A percentile compares a stretch with the other conserved stretches of the same genome.
Conservation (phyloP, 441 rosid species). For the Syzygium malaccense region DNA sequence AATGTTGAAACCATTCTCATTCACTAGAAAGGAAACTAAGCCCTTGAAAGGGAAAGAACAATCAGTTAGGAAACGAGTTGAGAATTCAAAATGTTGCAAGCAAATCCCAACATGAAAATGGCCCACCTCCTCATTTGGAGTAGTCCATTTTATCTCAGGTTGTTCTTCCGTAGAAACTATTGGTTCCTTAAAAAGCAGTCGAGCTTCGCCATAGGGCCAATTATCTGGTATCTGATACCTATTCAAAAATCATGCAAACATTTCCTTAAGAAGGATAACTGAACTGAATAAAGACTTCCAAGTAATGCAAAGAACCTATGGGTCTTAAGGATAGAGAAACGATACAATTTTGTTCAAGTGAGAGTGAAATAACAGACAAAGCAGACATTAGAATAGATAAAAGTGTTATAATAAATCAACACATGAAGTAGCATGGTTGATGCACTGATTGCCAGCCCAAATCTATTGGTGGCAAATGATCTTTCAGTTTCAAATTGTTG, state of each 20-base stretch:
- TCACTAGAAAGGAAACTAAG: conserved; percentile 59
- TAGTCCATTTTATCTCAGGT: conserved; percentile 72
- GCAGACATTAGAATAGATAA: not conserved
- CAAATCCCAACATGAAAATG: not conserved
- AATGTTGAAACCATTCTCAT: conserved; percentile 64
- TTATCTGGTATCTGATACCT: conserved; percentile 82
- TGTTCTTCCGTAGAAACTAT: conserved; percentile 45
- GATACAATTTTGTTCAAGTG: not conserved
- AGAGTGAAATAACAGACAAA: not conserved
- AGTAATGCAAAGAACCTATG: not conserved
- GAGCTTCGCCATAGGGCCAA: conserved; percentile 91
- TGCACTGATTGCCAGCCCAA: not conserved
- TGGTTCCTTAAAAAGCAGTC: conserved; percentile 75
- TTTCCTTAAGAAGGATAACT: not conserved
- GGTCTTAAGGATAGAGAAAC: not conserved
- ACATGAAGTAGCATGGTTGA: not conserved
- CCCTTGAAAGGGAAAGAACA: conserved; percentile 33
- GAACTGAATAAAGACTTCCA: not conserved
- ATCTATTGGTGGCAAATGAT: not conserved
- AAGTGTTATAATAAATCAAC: not conserved
- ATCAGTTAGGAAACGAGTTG: not conserved
- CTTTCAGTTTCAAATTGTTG: not conserved
- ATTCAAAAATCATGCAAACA: not conserved
- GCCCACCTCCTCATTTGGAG: conserved; percentile 72
- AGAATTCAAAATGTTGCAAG: not conserved